Evolutionary conservation across 805 yeast genomes (phyloP).

Genomic region (Jamesozyma lodderae): DNA sequence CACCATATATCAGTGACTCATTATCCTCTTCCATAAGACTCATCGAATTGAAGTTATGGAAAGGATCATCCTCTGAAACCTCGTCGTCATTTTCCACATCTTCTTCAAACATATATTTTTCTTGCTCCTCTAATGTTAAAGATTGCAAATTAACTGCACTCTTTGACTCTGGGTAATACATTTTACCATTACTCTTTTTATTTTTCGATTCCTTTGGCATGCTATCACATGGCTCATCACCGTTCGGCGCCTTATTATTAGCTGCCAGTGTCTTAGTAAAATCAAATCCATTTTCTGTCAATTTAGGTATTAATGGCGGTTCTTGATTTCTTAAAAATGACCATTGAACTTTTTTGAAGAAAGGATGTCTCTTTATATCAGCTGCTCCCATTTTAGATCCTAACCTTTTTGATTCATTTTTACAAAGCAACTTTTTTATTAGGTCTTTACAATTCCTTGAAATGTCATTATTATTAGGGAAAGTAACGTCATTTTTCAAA

Average conservation of each 20-base stretch:
- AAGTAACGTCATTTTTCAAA: slow-evolving; percentile 72
- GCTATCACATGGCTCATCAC: too few species aligned
- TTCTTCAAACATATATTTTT: slow-evolving; percentile 27
- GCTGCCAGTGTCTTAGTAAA: slow-evolving; percentile 30
- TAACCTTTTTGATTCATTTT: slow-evolving; percentile 79
- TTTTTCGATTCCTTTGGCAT: background rate
- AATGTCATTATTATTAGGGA: slow-evolving; percentile 57
- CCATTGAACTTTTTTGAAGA: slow-evolving; percentile 91
- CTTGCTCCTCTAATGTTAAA: slow-evolving; percentile 16
- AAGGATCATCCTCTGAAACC: slow-evolving; percentile 54
- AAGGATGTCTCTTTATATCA: slow-evolving; percentile 83
- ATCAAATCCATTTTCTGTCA: slow-evolving; percentile 44
- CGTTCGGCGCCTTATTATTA: background rate
- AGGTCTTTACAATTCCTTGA: slow-evolving; percentile 71
- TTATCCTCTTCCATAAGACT: slow-evolving; percentile 69
- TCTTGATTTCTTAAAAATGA: slow-evolving; percentile 83
- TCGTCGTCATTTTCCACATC: slow-evolving; percentile 27
- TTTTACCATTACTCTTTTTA: slow-evolving; percentile 13
- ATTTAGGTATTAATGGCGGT: slow-evolving; percentile 92
- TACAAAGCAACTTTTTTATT: slow-evolving; percentile 71
- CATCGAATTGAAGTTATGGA: slow-evolving; percentile 74
- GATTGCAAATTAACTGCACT: background rate
- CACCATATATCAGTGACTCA: slow-evolving; percentile 41
- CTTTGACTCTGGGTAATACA: slow-evolving; percentile 5
- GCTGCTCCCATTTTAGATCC: slow-evolving; percentile 95